Conservation (phyloP, 345 rosid genomes). For the Salix koriyanagi region DNA sequence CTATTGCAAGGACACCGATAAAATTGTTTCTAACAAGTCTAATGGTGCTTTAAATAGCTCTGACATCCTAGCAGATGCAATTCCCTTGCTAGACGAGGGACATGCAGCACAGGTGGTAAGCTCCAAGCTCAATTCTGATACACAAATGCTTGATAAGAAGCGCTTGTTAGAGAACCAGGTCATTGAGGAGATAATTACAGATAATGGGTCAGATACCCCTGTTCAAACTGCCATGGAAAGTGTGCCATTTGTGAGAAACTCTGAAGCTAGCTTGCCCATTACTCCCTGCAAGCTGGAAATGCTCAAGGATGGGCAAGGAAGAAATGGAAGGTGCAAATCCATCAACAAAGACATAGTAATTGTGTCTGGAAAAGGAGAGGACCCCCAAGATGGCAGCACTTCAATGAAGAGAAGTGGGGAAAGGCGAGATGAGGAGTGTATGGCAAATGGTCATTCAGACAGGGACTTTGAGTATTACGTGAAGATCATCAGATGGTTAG, state of each 20-base stretch:
- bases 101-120: slow-evolving; percentile 15
- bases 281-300: slow-evolving; percentile 77
- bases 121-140: slow-evolving; percentile 30
- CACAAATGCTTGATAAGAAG: slow-evolving; percentile 34
- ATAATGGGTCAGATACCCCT: slow-evolving; percentile 38
- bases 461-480: slow-evolving; percentile 73
- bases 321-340: slow-evolving; percentile 40
- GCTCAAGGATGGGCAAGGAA: slow-evolving; percentile 46
- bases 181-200: slow-evolving; percentile 39
- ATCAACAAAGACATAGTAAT: slow-evolving; percentile 36
- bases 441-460: slow-evolving; percentile 43
- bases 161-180: slow-evolving; percentile 26
- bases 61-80: slow-evolving; percentile 28
- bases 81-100: slow-evolving; percentile 34
- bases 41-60: slow-evolving; percentile 27
- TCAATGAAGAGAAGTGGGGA: slow-evolving; percentile 50
- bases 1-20: slow-evolving; percentile 36
- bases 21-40: slow-evolving; percentile 30
- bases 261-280: slow-evolving; percentile 57
- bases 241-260: slow-evolving; percentile 38
- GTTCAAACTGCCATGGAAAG: slow-evolving; percentile 37
- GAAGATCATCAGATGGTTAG: slow-evolving; percentile 73
- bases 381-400: slow-evolving; percentile 51
- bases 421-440: slow-evolving; percentile 38
- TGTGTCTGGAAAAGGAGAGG: slow-evolving; percentile 40